These are phyloP conservation scores for Vigna angularis DNA, from an alignment of 306 rosid genomes.

Conservation along the genomic window DNA sequence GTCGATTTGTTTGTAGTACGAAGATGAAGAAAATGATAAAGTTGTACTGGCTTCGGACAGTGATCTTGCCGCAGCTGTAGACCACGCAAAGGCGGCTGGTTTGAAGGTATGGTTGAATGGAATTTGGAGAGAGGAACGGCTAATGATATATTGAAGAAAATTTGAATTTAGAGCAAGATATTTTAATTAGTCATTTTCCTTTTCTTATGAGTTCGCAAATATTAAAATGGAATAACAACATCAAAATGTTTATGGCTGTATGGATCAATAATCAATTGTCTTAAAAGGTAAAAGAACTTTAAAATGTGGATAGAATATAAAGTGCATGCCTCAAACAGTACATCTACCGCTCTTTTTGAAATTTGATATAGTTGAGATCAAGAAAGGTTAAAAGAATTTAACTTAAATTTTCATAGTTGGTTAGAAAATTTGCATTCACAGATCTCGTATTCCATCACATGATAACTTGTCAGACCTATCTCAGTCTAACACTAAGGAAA, in stretches of 20 bases:
- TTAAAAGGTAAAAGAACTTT: background rate
- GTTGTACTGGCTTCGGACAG: conserved; percentile 84
- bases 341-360: background rate
- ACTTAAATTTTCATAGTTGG: too few species aligned
- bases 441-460: too few species aligned
- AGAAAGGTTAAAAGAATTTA: too few species aligned
- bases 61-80: conserved; percentile 91
- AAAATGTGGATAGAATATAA: background rate
- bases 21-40: conserved; percentile 93
- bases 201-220: conserved; percentile 4
- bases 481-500: too few species aligned
- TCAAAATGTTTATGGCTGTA: background rate
- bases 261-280: background rate
- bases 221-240: conserved; percentile 14
- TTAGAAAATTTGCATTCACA: too few species aligned
- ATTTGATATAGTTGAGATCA: background rate
- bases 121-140: background rate
- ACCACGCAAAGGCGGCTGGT: conserved; percentile 87
- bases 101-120: conserved; percentile 68
- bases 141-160: conserved; percentile 29
- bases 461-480: too few species aligned
- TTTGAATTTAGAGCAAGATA: conserved; percentile 4
- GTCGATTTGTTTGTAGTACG: conserved; percentile 65
- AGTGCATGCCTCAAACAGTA: background rate
- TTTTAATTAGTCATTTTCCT: background rate